Base-by-base conservation (phyloP, 2,329 filamentous ascomycete species). In the Pestalotiopsis sp. region DNA sequence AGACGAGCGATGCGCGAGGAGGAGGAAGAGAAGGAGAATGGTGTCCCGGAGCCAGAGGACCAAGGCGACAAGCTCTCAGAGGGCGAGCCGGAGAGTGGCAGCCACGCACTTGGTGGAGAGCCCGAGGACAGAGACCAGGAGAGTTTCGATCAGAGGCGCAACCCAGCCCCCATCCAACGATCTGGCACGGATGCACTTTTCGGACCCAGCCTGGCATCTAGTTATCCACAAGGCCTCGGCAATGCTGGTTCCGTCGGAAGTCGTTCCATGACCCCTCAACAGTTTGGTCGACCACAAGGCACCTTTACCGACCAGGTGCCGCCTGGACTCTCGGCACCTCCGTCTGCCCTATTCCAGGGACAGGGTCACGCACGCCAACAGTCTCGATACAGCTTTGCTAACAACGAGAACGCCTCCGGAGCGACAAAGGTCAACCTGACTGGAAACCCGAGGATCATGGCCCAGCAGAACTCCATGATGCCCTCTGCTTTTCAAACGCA, bases 61-160 rank as follows among this genome's bases (percentile, higher is more conserved):
- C 81, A 80, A 27, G 73, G 78, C 1, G 86, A 87, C 27, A 77
- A 77, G 2, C 77, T 78, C 4, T 86, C 86, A 0, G 94, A 97
- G 72, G 94, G 93, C 68, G 91, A 92, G 68, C 89, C 90, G 1
- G 94, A 96, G 79, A 92, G 92, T 73, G 89, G 90, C 14, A 98
- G 95, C 78, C 85, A 96, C 69, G 95, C 97, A 69, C 86, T 98
- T 20, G 95, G 95, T 68, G 95, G 95, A 58, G 95, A 98, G 78
- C 95, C 95, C 0, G 95, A 98, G 78, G 94, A 97, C 73, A 86
- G 88, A 71, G 91, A 94, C 25, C 81, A 82, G 59, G 76, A 80
- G 20, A 77, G 79, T 61, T 87, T 87, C 56, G 85, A 87, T 58
- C 87, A 89, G 69, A 87, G 90, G 70, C 87, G 90, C 64, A 89